Base-by-base conservation (phyloP, 768 basidiomycete genomes). In the Kwoniella newhampshirensis region DNA sequence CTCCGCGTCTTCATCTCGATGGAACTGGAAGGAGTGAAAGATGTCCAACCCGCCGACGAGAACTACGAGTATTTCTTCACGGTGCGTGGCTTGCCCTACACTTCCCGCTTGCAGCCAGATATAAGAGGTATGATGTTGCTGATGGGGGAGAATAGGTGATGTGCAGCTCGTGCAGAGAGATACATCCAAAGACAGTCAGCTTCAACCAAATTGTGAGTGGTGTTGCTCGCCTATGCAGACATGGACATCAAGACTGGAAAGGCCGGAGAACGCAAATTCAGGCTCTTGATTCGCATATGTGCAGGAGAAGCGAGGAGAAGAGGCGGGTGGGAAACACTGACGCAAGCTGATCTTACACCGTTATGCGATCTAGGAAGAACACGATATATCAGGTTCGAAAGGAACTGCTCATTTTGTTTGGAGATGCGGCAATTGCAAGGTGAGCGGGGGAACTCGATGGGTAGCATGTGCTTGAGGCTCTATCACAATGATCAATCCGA, bases 351-450 rank as follows among this genome's bases (percentile, higher is more conserved):
- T n/a, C n/a, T n/a, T n/a, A n/a, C n/a, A n/a, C n/a, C n/a, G n/a
- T n/a, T n/a, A n/a, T n/a, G n/a, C n/a, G n/a, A n/a, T n/a, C n/a
- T 41, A 74, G 71, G 75, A 76, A 20, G 73, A 76, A 44, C 51
- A 52, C 4, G 75, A 76, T 51, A 66, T 76, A 1, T 68, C 73
- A 4, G 73, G 73, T 21, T 76, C 75, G 18, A 67, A 70, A 46
- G 75, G 75, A 12, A 62, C 60, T 30, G 75, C 75, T 4, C 56
- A 73, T 52, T 76, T 76, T 49, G 75, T 69, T 18, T 76, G 70
- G 70, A 36, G 70, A 42, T 76, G 75, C 57, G 50, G 58, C 8
- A 57, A 72, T 25, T 76, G 75, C 57, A 76, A 76, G 59, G 75
- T 76, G 27, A 39, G 67, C 62, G 12, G 13, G 11, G 8, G 39